Evolutionary conservation across 441 rosid species (phyloP), one percentile per base, ranked within the genome.

Genomic region (Iberis amara): DNA sequence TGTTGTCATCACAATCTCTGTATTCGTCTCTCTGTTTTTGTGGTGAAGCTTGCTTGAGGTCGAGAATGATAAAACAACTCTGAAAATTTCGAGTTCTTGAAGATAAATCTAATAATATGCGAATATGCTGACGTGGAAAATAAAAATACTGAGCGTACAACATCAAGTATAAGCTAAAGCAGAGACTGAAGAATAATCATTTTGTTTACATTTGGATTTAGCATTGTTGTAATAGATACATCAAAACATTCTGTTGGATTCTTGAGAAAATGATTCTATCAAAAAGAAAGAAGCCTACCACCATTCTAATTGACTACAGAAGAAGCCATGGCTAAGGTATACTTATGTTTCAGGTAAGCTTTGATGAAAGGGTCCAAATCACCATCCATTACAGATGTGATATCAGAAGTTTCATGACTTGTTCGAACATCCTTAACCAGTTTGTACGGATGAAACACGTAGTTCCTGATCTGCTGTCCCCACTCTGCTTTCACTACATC

Each of bases 361-460:
- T 80, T 87, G 78, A 91, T 83, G 73, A 85, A 87, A 46, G 79
- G 74, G 14, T 81, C 95, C 63, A 91, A 65, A 26, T 91, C 98
- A 26, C 98, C 98, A 55, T 91, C 95, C 94, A 87, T 87, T n/a
- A 91, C 87, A 31, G 95, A 85, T 31, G 73, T 43, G 45, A 91
- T 75, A 65, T 87, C 98, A 0, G 94, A 79, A 39, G 96, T 87
- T 65, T 83, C 98, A 0, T 62, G 49, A 27, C 87, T 74, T 3
- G 96, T 83, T 37, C 98, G 69, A 2, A 87, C 85, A 55, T 91
- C 98, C 61, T 91, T 87, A 39, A 91, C 95, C 5, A 91, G 87
- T 69, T 91, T 91, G 76, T 91, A 87, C 0, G 98, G 98, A 74
- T 91, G 96, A 75, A 91, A 87, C 9, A 91, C 98, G 8, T 87